Conservation (phyloP, 2,329 filamentous ascomycete species). For the Endocalyx cinctus region DNA sequence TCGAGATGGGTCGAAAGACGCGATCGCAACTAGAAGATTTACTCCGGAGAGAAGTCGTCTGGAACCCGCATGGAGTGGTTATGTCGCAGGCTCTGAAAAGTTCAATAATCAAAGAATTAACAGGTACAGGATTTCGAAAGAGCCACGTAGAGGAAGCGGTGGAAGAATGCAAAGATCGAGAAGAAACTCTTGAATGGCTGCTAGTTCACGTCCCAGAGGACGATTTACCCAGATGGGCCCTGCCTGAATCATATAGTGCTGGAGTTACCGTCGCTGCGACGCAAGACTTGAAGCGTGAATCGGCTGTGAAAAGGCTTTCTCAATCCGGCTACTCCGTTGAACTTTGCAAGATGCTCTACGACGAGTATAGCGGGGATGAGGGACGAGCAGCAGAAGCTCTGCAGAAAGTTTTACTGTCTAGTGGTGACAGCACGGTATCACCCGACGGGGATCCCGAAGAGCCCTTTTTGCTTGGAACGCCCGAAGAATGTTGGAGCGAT, state of each 20-base stretch:
- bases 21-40: constrained; percentile 75
- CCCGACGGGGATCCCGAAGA: constrained; percentile 33
- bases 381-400: constrained; percentile 71
- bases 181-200: constrained; percentile 93
- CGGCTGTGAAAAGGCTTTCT: constrained; percentile 74
- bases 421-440: constrained; percentile 28
- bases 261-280: constrained; percentile 82
- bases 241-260: constrained; percentile 87
- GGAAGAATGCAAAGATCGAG: constrained; percentile 80
- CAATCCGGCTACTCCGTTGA: constrained; percentile 81
- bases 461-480: constrained; percentile 44
- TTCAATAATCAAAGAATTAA: constrained; percentile 66
- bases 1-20: constrained; percentile 85
- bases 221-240: constrained; percentile 85
- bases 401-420: constrained; percentile 62
- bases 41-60: constrained; percentile 71
- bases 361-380: constrained; percentile 68
- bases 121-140: constrained; percentile 76
- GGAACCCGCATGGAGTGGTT: constrained; percentile 76
- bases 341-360: constrained; percentile 73
- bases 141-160: constrained; percentile 88
- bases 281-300: constrained; percentile 70
- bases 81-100: constrained; percentile 56
- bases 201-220: constrained; percentile 96
- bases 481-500: constrained; percentile 72